These are phyloP conservation scores for Cryptosporidium ryanae DNA, from an alignment of 169 alveolate genomes.

Conservation along the genomic window DNA sequence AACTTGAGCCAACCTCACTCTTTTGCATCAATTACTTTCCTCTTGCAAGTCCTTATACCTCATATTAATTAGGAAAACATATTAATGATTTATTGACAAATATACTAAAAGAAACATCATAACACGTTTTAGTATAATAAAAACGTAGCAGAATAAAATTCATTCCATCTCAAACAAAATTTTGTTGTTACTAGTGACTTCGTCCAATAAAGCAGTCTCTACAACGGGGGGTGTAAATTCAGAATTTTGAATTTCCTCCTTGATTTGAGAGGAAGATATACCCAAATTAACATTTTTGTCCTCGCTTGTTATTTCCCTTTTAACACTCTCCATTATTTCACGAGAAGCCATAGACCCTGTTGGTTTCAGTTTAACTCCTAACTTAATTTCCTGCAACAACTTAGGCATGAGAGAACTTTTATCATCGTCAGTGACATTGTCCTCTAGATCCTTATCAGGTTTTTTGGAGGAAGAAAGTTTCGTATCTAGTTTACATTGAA, in stretches of 20 bases:
- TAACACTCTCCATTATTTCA: slow-evolving; percentile 40
- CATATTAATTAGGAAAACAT: too few relatives aligned
- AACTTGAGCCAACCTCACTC: too few relatives aligned
- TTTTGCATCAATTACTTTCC: too few relatives aligned
- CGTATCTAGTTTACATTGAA: not conserved
- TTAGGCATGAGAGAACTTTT: slow-evolving; percentile 10
- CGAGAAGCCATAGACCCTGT: slow-evolving; percentile 55
- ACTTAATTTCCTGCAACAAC: slow-evolving; percentile 45
- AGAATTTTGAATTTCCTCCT: slow-evolving; percentile 26
- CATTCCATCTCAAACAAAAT: slow-evolving; percentile 17
- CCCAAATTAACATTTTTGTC: slow-evolving; percentile 19
- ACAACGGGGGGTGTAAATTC: slow-evolving; percentile 69
- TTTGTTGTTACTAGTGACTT: slow-evolving; percentile 13
- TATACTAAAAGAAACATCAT: too few relatives aligned
- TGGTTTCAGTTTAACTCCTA: slow-evolving; percentile 38
- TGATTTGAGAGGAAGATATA: slow-evolving; percentile 55
- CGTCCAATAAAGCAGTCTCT: slow-evolving; percentile 57
- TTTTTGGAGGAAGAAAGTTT: not conserved
- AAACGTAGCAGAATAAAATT: too few relatives aligned
- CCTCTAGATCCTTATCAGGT: not conserved
- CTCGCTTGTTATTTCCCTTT: slow-evolving; percentile 28
- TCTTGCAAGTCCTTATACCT: too few relatives aligned
- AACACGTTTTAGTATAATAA: too few relatives aligned
- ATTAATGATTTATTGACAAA: too few relatives aligned
- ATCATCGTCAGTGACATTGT: not conserved